These are phyloP conservation scores for Floccularia luteovirens DNA, from an alignment of 768 basidiomycete species.

Conservation along the genomic window DNA sequence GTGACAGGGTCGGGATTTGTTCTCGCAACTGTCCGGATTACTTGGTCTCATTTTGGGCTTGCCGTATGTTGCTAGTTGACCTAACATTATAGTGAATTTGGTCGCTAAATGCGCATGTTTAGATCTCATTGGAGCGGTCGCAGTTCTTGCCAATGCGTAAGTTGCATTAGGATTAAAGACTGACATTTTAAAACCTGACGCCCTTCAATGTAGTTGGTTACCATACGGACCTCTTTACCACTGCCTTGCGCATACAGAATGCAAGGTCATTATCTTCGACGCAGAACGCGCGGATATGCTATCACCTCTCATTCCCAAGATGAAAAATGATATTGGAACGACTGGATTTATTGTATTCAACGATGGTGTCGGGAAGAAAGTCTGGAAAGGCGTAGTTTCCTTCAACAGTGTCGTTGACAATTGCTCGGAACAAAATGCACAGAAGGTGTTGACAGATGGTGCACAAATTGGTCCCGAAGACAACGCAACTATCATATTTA, in stretches of 20 bases:
- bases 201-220: conserved; percentile 38
- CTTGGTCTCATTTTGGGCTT: conserved; percentile 54
- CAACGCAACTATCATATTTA: conserved; percentile 55
- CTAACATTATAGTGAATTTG: conserved; percentile 3
- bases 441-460: conserved; percentile 16
- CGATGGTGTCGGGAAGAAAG: conserved; percentile 21
- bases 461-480: conserved; percentile 43
- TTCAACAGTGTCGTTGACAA: conserved; percentile 27
- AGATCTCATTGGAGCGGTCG: conserved; percentile 57
- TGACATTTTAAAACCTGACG: neutral
- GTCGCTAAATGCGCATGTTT: conserved; percentile 4
- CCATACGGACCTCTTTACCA: conserved; percentile 45
- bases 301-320: conserved; percentile 18
- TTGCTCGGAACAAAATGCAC: conserved; percentile 17
- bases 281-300: conserved; percentile 45
- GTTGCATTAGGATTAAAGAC: conserved; percentile 11
- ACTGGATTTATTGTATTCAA: conserved; percentile 39
- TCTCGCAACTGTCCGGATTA: conserved; percentile 60
- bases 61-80: no score
- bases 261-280: conserved; percentile 51
- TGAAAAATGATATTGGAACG: conserved; percentile 16
- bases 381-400: conserved; percentile 33
- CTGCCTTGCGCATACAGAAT: conserved; percentile 46
- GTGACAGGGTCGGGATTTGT: conserved; percentile 54
- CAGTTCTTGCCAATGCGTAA: conserved; percentile 56